Conservation (phyloP, 192 early-diverging fungal genomes). For the Coemansia sp. region DNA sequence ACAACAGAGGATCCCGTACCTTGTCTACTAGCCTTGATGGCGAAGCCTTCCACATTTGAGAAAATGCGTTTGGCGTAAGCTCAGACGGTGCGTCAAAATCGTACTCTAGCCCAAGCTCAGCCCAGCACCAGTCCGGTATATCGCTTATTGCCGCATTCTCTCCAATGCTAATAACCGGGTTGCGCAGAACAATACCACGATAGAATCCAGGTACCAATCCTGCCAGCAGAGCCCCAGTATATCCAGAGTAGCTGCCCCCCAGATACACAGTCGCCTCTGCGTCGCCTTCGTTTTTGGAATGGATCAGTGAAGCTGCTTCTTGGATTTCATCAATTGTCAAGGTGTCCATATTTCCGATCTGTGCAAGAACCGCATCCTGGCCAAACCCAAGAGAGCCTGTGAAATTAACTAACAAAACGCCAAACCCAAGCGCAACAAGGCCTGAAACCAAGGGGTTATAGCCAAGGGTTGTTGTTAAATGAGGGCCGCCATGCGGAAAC, state of each 20-base stretch:
- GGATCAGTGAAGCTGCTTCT: constrained; percentile 26
- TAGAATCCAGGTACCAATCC: constrained; percentile 60
- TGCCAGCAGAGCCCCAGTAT: constrained; percentile 62
- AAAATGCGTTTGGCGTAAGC: constrained; percentile 58
- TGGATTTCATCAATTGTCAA: constrained; percentile 69
- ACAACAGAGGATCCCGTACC: constrained; percentile 64
- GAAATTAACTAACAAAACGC: constrained; percentile 72
- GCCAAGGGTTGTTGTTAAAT: constrained; percentile 57
- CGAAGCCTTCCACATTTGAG: constrained; percentile 59
- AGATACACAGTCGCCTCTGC: constrained; percentile 55
- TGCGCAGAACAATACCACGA: constrained; percentile 65
- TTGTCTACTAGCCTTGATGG: constrained; percentile 59
- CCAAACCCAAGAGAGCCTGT: constrained; percentile 79
- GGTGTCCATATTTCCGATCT: constrained; percentile 68
- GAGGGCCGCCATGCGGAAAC: constrained; percentile 82
- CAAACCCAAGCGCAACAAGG: constrained; percentile 63
- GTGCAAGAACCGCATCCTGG: constrained; percentile 61
- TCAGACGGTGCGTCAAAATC: constrained; percentile 60
- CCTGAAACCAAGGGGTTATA: constrained; percentile 52
- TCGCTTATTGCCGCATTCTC: constrained; percentile 62
- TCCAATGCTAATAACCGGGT: constrained; percentile 73
- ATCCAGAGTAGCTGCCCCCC: constrained; percentile 78
- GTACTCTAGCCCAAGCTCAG: constrained; percentile 64
- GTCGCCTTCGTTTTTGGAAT: constrained; percentile 53
- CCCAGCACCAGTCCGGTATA: constrained; percentile 74